Evolutionary conservation across 352 stramenopile species (phyloP).

Genomic region (Phytopythium mirpurense): DNA sequence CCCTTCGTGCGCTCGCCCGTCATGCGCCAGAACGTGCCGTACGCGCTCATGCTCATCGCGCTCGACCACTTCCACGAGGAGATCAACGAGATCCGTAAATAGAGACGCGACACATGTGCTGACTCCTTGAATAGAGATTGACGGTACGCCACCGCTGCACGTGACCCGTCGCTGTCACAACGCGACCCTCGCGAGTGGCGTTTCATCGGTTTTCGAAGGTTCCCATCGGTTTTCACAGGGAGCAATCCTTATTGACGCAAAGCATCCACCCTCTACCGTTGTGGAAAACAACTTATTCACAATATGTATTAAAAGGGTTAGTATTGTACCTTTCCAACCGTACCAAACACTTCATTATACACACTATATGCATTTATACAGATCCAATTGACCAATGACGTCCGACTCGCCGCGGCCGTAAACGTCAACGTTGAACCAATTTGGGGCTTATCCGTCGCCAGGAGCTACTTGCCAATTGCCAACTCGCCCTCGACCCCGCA

Average conservation of each 20-base stretch:
- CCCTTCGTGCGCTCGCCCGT: conserved; percentile 58
- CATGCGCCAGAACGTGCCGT: conserved; percentile 73
- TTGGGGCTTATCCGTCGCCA: background rate
- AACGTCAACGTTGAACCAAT: conserved; percentile 19
- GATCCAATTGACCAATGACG: no score
- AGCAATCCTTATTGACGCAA: no score
- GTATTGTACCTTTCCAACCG: no score
- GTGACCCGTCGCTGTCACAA: background rate
- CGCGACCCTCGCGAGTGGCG: background rate
- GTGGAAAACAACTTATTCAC: no score
- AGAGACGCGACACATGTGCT: no score
- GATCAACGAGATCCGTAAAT: conserved; percentile 49
- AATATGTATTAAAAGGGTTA: no score
- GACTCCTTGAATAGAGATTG: no score
- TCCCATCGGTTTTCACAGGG: no score
- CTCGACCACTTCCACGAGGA: conserved; percentile 83
- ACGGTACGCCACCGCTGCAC: background rate
- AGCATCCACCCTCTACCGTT: background rate
- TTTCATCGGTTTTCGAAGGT: background rate
- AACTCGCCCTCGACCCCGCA: conserved; percentile 9
- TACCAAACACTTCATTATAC: no score
- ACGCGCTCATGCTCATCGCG: conserved; percentile 68
- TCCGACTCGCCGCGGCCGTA: background rate
- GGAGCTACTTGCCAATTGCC: conserved; percentile 16
- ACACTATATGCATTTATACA: no score